These are phyloP conservation scores for Thalassia testudinum DNA, from an alignment of 116 monocot genomes.

Conservation along the genomic window DNA sequence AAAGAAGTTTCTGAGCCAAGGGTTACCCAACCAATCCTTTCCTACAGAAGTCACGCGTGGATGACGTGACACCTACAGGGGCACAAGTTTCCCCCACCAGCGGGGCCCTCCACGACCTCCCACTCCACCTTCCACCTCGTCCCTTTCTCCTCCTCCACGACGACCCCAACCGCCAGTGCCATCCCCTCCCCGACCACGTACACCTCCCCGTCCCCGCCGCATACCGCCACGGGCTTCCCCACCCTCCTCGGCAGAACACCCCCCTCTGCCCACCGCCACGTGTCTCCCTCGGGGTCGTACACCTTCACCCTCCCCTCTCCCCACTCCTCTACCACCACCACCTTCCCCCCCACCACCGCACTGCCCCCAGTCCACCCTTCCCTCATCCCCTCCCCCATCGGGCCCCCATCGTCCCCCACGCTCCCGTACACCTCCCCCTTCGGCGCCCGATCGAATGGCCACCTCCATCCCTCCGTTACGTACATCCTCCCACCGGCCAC, in stretches of 20 bases:
- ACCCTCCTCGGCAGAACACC: constrained; percentile 38
- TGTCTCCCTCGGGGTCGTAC: constrained; percentile 36
- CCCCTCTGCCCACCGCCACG: constrained; percentile 38
- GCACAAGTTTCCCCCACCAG: constrained; percentile 19
- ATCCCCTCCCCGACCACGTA: constrained; percentile 46
- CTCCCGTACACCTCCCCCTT: constrained; percentile 44
- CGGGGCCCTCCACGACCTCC: constrained; percentile 60
- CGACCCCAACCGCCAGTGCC: constrained; percentile 36
- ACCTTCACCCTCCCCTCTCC: constrained; percentile 48
- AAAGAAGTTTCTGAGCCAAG: too few relatives aligned
- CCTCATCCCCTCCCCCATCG: constrained; percentile 55
- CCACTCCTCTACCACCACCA: constrained; percentile 54
- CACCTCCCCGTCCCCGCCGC: constrained; percentile 20
- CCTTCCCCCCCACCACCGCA: constrained; percentile 21
- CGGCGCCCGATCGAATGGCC: constrained; percentile 52
- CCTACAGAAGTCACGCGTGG: constrained; percentile 16
- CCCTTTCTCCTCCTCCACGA: constrained; percentile 6
- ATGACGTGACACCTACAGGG: constrained; percentile 41
- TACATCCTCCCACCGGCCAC: constrained; percentile 35
- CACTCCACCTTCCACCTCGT: constrained; percentile 33
- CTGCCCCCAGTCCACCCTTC: constrained; percentile 78
- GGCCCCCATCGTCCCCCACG: constrained; percentile 32
- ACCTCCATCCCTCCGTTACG: constrained; percentile 76
- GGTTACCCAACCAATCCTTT: too few relatives aligned
- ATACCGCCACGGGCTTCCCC: constrained; percentile 35